phyloP scores from a whole-genome alignment of 305 asterid species.

The Fraxinus greggii region DNA sequence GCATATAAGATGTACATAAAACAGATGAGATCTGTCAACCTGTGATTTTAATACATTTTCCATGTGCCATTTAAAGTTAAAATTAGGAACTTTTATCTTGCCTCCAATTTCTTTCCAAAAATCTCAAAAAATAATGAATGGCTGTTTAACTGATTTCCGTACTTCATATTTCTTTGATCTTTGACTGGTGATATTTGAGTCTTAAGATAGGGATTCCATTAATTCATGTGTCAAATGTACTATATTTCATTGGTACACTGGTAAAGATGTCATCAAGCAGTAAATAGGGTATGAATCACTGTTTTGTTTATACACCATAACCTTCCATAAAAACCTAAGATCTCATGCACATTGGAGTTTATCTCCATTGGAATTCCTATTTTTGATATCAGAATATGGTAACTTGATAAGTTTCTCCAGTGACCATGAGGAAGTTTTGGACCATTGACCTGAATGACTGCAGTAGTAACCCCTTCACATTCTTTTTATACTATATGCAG shows the following conservation, averaged over 20 bases:
- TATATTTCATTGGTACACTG: neutral
- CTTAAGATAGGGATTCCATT: neutral
- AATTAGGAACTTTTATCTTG: neutral
- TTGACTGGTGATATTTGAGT: neutral
- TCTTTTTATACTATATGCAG: neutral
- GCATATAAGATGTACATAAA: slow-evolving; percentile 11
- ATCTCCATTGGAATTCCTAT: neutral
- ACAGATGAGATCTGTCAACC: neutral
- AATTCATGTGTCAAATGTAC: neutral
- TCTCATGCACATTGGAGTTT: neutral
- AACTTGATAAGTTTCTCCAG: neutral
- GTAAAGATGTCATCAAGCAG: neutral
- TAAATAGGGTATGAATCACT: neutral
- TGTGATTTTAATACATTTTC: neutral
- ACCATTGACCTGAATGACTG: neutral
- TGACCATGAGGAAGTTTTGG: neutral
- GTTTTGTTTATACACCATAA: neutral
- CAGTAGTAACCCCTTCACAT: neutral
- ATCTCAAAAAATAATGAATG: neutral
- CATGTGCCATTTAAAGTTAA: slow-evolving; percentile 2
- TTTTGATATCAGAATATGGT: neutral
- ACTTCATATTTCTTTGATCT: neutral
- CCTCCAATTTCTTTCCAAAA: neutral
- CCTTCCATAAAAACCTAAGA: neutral
- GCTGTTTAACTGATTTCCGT: neutral